Evolutionary conservation across 2,329 filamentous ascomycete species (phyloP).

Genomic region (Cercospora canescens): DNA sequence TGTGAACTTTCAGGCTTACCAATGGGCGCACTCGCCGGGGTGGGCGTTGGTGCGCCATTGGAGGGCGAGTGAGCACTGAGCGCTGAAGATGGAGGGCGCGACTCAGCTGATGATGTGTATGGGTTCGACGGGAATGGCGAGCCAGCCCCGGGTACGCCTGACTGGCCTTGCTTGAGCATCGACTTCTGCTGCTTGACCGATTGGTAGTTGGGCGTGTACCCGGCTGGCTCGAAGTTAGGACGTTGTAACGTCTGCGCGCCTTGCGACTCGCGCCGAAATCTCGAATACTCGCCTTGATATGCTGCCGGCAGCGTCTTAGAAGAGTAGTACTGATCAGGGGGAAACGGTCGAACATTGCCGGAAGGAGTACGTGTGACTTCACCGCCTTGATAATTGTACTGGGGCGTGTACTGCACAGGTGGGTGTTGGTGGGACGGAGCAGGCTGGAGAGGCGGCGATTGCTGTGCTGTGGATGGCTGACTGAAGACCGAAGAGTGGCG

Average conservation of each 20-base stretch:
- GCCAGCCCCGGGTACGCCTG: slow-evolving; percentile 10
- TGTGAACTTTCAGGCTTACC: slow-evolving; percentile 30
- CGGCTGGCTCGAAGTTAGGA: slow-evolving; percentile 27
- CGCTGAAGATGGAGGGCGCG: slow-evolving; percentile 28
- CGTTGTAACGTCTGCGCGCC: slow-evolving; percentile 32
- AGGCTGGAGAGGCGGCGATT: slow-evolving; percentile 7
- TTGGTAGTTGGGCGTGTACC: slow-evolving; percentile 29
- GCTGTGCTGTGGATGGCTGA: slow-evolving; percentile 12
- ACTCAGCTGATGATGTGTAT: slow-evolving; percentile 23
- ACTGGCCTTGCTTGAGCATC: slow-evolving; percentile 25
- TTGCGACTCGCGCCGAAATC: slow-evolving; percentile 35
- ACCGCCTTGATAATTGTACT: slow-evolving; percentile 30
- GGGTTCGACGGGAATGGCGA: slow-evolving; percentile 26
- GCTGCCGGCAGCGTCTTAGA: slow-evolving; percentile 38
- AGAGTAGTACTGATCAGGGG: slow-evolving; percentile 40
- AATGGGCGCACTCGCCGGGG: slow-evolving; percentile 31
- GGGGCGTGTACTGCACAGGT: slow-evolving; percentile 20
- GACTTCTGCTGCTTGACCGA: slow-evolving; percentile 29
- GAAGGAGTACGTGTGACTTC: slow-evolving; percentile 25
- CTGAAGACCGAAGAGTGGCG: slow-evolving; percentile 18
- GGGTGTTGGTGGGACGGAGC: slow-evolving; percentile 2
- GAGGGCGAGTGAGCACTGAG: slow-evolving; percentile 36
- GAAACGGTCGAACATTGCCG: slow-evolving; percentile 34
- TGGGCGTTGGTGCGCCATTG: slow-evolving; percentile 32
- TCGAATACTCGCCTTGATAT: slow-evolving; percentile 38